Base-by-base conservation (phyloP, 345 rosid species). In the Xanthoceras sorbifolium region DNA sequence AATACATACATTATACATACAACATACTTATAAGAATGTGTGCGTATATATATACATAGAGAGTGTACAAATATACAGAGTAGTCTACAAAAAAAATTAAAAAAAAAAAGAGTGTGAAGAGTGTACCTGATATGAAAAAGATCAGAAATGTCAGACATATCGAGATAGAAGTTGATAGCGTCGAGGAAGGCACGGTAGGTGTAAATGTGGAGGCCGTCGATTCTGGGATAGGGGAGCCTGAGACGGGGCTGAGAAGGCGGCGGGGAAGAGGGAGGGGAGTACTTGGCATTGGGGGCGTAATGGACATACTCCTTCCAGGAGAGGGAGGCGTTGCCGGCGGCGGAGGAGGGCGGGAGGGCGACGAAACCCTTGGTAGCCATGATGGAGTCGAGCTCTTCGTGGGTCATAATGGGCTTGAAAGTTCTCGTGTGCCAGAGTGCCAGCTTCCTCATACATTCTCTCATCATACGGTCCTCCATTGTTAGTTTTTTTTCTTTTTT, bases 401-500 rank as follows among this genome's bases (percentile, higher is more conserved):
- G 91, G 4, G 81, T 76, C 79, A 84, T 70, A n/a, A 89, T 31
- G 18, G 93, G 93, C 74, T 26, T 82, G 86, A 88, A 90, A 50
- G 89, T 88, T 18, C 78, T 78, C 6, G 92, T 84, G 84, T 81
- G 75, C 92, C 90, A 90, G 26, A 88, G 78, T 0, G 84, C 87
- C 18, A 86, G 84, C 83, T 90, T 90, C 79, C 86, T 78, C 81
- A 85, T 84, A 66, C 82, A 81, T 6, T 84, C 79, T 54, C 82
- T 81, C 89, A 86, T 83, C 89, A 83, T 87, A 77, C 80, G 55
- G 3, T 80, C 77, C 70, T 82, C 85, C 83, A 74, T 80, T 1
- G 38, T 44, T 32, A 22, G 23, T 31, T 18, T 18, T 0, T 22
- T 22, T 40, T 11, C 3, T 7, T 38, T 4, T 44, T 14, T 2